These are phyloP conservation scores for Sutorius eximius DNA, from an alignment of 1,284 basidiomycete genomes.

Conservation along the genomic window DNA sequence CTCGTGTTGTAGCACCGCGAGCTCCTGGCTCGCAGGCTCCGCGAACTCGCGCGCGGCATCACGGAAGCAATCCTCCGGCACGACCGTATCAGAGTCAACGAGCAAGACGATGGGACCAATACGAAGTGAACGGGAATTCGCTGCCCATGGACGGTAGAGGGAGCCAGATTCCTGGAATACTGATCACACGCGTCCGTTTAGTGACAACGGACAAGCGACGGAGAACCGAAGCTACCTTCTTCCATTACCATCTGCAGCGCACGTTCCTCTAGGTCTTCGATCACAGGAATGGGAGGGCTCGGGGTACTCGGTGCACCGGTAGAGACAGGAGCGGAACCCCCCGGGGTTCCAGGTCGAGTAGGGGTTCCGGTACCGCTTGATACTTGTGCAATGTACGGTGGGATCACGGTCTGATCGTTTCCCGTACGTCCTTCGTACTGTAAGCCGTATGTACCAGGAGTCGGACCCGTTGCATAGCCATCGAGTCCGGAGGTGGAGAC, in stretches of 20 bases:
- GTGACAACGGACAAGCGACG: background rate
- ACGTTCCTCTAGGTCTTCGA: slow-evolving; percentile 59
- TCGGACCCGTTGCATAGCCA: slow-evolving; percentile 15
- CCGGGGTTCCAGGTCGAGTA: slow-evolving; percentile 25
- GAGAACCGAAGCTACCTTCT: slow-evolving; percentile 42
- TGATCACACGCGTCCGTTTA: slow-evolving; percentile 11
- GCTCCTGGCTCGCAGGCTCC: slow-evolving; percentile 58
- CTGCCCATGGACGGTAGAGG: slow-evolving; percentile 63
- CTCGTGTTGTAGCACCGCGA: slow-evolving; percentile 84
- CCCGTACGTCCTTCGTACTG: slow-evolving; percentile 32
- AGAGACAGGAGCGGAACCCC: slow-evolving; percentile 15
- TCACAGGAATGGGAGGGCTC: slow-evolving; percentile 38
- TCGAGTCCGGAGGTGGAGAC: slow-evolving; percentile 24
- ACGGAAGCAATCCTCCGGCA: slow-evolving; percentile 82
- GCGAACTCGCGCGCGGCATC: slow-evolving; percentile 81
- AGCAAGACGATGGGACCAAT: slow-evolving; percentile 68
- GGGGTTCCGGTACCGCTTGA: slow-evolving; percentile 26
- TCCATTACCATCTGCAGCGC: slow-evolving; percentile 69
- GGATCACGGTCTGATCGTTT: slow-evolving; percentile 26
- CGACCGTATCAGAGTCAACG: slow-evolving; percentile 82
- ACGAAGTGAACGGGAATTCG: slow-evolving; percentile 56
- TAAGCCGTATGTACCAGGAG: slow-evolving; percentile 28
- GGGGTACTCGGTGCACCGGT: slow-evolving; percentile 7
- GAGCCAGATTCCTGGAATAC: slow-evolving; percentile 54
- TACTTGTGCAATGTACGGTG: slow-evolving; percentile 15